A percentile compares a stretch with the other conserved stretches of the same genome.
Evolutionary conservation across 176 grass and related monocot genomes (phyloP).

Genomic region (Rhipidocladum racemiflorum): DNA sequence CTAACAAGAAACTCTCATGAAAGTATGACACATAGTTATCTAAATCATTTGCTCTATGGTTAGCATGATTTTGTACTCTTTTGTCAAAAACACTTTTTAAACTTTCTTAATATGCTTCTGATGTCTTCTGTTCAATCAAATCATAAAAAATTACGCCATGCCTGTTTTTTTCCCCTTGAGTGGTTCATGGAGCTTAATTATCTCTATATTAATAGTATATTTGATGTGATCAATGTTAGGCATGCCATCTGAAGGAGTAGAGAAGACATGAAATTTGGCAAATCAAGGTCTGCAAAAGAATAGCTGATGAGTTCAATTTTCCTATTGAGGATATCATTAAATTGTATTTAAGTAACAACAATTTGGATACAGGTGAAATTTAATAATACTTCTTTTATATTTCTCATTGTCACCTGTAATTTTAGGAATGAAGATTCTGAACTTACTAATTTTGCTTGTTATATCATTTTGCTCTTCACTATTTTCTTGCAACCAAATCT

Average conservation of each 20-base stretch:
- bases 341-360: constrained; percentile 68
- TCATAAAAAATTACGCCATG: not conserved
- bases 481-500: not conserved
- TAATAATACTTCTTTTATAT: not conserved
- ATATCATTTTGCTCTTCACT: not conserved
- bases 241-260: constrained; percentile 53
- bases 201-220: not conserved
- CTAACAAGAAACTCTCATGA: not conserved
- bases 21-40: constrained; percentile 50
- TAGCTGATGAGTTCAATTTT: constrained; percentile 67
- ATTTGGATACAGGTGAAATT: constrained; percentile 53
- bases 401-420: not conserved
- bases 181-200: not conserved
- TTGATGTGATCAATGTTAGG: constrained; percentile 45
- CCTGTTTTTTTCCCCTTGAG: constrained; percentile 12
- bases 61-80: not conserved
- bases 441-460: not conserved
- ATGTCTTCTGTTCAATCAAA: not conserved
- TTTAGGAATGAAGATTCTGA: not conserved
- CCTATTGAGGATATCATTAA: constrained; percentile 82
- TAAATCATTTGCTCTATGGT: constrained; percentile 21
- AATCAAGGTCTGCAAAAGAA: constrained; percentile 74
- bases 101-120: constrained; percentile 3
- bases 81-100: not conserved
- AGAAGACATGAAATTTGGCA: constrained; percentile 75